Evolutionary conservation across 345 rosid genomes (phyloP).

Genomic region (Xanthoceras sorbifolium): DNA sequence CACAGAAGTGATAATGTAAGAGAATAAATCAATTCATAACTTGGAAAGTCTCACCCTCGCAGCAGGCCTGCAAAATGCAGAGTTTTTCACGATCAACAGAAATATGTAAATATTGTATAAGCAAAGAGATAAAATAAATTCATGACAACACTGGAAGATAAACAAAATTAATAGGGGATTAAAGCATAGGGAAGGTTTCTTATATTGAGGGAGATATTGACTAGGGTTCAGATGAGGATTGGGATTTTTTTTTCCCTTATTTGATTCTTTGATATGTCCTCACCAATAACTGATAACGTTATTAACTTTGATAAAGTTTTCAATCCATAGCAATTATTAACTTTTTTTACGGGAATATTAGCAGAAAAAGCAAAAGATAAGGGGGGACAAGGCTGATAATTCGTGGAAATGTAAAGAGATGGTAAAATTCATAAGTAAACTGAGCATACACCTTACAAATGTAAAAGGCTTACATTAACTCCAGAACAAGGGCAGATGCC

Average conservation of each 20-base stretch:
- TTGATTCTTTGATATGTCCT: neutral
- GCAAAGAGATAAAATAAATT: neutral
- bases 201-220: neutral
- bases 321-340: neutral
- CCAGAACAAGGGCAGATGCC: constrained; percentile 86
- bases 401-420: neutral
- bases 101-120: neutral
- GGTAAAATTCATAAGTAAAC: neutral
- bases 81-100: neutral
- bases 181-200: neutral
- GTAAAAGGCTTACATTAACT: constrained; percentile 64
- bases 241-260: neutral
- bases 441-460: constrained; percentile 24
- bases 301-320: too few relatives aligned
- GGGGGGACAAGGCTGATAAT: neutral
- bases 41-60: constrained; percentile 24
- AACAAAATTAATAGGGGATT: neutral
- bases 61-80: constrained; percentile 37
- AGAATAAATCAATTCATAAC: constrained; percentile 18
- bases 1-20: neutral
- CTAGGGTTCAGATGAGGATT: neutral
- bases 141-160: neutral
- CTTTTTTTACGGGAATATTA: neutral
- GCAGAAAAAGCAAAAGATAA: neutral
- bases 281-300: too few relatives aligned